Conservation (phyloP, 495 filamentous ascomycete genomes). For the Bacidia rubella region DNA sequence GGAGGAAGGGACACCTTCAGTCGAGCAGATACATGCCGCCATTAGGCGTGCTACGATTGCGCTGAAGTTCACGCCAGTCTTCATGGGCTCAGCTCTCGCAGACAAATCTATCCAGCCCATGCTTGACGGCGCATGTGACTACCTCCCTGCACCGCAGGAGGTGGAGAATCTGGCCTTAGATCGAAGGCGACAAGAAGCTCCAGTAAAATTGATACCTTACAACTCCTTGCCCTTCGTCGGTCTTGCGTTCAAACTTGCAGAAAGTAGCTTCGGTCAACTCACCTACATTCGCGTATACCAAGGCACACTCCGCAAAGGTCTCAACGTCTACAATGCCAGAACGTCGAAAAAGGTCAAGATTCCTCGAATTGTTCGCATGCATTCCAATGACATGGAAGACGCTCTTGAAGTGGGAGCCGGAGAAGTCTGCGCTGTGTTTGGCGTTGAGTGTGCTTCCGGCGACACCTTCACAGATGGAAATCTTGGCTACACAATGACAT, state of each 20-base stretch:
- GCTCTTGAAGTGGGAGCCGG: constrained; percentile 81
- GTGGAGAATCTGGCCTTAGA: constrained; percentile 87
- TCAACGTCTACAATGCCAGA: constrained; percentile 85
- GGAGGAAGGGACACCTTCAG: constrained; percentile 64
- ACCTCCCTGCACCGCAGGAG: constrained; percentile 83
- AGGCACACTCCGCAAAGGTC: constrained; percentile 74
- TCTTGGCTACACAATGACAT: constrained; percentile 90
- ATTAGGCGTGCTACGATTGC: constrained; percentile 79
- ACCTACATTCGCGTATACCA: constrained; percentile 99
- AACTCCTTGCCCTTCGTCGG: constrained; percentile 89
- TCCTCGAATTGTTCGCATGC: constrained; percentile 97
- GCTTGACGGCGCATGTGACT: constrained; percentile 94
- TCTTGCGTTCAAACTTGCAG: constrained; percentile 96
- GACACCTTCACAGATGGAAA: constrained; percentile 96
- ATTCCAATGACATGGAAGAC: constrained; percentile 99
- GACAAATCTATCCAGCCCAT: constrained; percentile 95
- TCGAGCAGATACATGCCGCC: constrained; percentile 73
- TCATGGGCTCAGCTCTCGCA: constrained; percentile 91
- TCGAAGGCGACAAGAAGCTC: constrained; percentile 57
- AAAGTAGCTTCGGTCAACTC: constrained; percentile 95
- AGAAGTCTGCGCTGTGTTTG: constrained; percentile 97
- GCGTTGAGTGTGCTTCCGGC: constrained; percentile 93
- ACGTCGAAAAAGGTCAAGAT: constrained; percentile 93
- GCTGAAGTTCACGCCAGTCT: constrained; percentile 85
- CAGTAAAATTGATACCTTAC: constrained; percentile 80